phyloP scores from a whole-genome alignment of 176 grass and related monocot species.

The Oropetium thomaeum region DNA sequence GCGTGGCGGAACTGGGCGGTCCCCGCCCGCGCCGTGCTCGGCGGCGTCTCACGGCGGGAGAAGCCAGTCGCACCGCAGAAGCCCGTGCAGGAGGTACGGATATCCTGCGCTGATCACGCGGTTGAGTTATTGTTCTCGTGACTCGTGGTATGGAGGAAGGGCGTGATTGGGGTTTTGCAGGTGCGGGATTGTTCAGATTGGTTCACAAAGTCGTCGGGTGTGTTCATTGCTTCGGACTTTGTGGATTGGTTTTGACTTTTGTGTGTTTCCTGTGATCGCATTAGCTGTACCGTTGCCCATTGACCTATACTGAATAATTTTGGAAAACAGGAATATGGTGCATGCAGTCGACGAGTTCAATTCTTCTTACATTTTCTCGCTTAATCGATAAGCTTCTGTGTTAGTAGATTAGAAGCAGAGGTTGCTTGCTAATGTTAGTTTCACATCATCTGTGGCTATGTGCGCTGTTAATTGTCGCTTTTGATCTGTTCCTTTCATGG shows the following conservation, averaged over 20 bases:
- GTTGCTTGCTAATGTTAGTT: slow-evolving; percentile 7
- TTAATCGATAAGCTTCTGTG: not conserved
- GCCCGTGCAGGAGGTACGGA: slow-evolving; percentile 49
- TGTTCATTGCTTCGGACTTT: not conserved
- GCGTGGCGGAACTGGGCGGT: slow-evolving; percentile 38
- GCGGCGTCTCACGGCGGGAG: slow-evolving; percentile 13
- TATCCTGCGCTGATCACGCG: not conserved
- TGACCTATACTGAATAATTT: not conserved
- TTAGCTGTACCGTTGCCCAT: not conserved
- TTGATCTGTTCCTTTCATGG: slow-evolving; percentile 30
- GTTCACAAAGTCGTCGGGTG: not conserved
- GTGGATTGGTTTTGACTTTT: not conserved
- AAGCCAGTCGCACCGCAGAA: not conserved
- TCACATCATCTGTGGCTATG: slow-evolving; percentile 13
- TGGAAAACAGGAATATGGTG: not conserved
- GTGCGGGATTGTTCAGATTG: slow-evolving; percentile 6
- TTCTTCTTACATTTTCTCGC: not conserved
- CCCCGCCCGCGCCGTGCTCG: slow-evolving; percentile 37
- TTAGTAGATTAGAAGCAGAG: not conserved
- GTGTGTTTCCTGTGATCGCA: not conserved
- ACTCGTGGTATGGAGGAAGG: not conserved
- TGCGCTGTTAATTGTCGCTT: slow-evolving; percentile 25
- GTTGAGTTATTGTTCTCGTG: slow-evolving; percentile 5
- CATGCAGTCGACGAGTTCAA: slow-evolving; percentile 11
- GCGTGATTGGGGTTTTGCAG: slow-evolving; percentile 11